These are phyloP conservation scores for Apiospora hydei DNA, from an alignment of 2,329 filamentous ascomycete genomes.

Conservation along the genomic window DNA sequence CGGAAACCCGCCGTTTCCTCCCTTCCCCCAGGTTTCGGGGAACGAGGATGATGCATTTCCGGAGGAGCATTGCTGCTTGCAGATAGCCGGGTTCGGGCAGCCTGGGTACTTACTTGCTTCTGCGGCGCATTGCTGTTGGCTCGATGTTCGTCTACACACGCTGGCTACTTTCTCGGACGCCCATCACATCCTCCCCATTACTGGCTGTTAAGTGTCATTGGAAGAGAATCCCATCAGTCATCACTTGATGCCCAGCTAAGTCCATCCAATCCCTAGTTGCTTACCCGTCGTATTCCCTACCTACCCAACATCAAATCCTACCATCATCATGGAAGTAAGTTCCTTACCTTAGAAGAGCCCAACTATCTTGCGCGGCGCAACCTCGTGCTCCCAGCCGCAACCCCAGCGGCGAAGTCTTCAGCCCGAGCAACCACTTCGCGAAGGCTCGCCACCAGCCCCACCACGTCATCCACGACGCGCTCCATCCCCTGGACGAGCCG, in stretches of 20 bases:
- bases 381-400: background rate
- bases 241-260: background rate
- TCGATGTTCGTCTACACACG: no score
- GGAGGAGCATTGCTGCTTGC: background rate
- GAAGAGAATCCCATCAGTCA: background rate
- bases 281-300: background rate
- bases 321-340: background rate
- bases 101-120: background rate
- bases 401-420: background rate
- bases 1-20: background rate
- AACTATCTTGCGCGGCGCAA: background rate
- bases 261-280: background rate
- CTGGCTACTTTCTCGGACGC: no score
- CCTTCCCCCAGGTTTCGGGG: background rate
- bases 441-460: background rate
- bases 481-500: background rate
- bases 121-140: background rate
- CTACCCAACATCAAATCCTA: background rate
- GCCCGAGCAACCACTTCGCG: background rate
- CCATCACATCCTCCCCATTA: background rate
- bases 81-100: background rate
- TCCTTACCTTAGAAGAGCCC: background rate
- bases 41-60: background rate
- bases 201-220: background rate
- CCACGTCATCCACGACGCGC: background rate